phyloP scores from a whole-genome alignment of 2,329 filamentous ascomycete species.

The Monilinia fructicola region DNA sequence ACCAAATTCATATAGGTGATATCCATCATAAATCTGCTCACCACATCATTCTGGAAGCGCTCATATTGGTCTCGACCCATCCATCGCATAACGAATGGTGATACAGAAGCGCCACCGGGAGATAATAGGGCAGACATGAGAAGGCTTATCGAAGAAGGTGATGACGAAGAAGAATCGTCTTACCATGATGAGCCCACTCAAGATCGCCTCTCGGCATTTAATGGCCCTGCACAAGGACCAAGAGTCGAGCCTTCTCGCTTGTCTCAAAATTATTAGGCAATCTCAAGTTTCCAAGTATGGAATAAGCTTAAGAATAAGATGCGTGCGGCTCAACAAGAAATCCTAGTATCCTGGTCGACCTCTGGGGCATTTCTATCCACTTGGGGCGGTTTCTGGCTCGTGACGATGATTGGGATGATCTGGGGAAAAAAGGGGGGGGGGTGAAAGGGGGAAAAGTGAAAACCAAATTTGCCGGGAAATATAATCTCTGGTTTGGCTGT shows the following conservation, averaged over 20 bases:
- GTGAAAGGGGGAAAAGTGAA: too few relatives aligned
- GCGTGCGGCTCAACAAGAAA: slow-evolving; percentile 18
- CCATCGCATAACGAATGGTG: slow-evolving; percentile 23
- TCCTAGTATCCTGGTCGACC: neutral
- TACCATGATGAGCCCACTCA: slow-evolving; percentile 33
- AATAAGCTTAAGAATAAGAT: slow-evolving; percentile 3
- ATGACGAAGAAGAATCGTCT: slow-evolving; percentile 28
- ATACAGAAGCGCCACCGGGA: slow-evolving; percentile 25
- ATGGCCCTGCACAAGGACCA: slow-evolving; percentile 27
- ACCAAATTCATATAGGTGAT: slow-evolving; percentile 27
- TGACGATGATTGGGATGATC: slow-evolving; percentile 8
- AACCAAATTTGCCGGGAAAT: neutral
- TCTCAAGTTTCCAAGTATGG: slow-evolving; percentile 1
- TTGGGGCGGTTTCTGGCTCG: neutral
- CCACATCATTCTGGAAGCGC: slow-evolving; percentile 32
- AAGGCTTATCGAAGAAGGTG: slow-evolving; percentile 35
- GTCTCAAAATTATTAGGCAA: slow-evolving; percentile 14
- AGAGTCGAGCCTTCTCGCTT: slow-evolving; percentile 35
- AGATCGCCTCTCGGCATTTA: neutral
- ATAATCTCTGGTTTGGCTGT: neutral
- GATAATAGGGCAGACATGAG: slow-evolving; percentile 31
- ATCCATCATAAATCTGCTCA: slow-evolving; percentile 35
- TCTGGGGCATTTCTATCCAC: slow-evolving; percentile 18
- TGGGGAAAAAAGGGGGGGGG: neutral
- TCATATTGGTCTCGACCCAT: slow-evolving; percentile 29